phyloP scores from a whole-genome alignment of 805 yeast genomes.

The Spathaspora hagerdaliae region DNA sequence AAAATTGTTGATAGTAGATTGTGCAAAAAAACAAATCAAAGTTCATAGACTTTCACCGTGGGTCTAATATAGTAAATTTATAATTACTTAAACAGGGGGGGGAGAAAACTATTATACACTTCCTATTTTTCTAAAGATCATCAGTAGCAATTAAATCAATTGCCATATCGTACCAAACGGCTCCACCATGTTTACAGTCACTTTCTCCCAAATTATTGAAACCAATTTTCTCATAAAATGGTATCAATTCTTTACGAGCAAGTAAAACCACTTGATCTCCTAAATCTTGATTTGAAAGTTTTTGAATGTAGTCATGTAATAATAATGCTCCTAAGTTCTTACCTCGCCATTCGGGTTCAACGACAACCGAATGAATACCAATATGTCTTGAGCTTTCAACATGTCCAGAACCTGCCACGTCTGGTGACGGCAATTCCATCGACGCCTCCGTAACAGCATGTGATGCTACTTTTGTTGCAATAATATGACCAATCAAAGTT shows the following conservation, averaged over 20 bases:
- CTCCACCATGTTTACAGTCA: constrained; percentile 53
- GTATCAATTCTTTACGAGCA: constrained; percentile 63
- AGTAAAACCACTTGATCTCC: constrained; percentile 75
- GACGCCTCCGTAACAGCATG: constrained; percentile 50
- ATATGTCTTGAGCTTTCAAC: constrained; percentile 68
- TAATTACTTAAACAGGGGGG: neutral
- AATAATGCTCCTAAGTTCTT: constrained; percentile 78
- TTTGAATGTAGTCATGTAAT: constrained; percentile 86
- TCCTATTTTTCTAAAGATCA: constrained; percentile 21
- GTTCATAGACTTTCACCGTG: no score
- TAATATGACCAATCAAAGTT: constrained; percentile 71
- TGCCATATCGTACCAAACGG: constrained; percentile 57
- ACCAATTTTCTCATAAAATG: constrained; percentile 80
- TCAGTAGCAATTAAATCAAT: constrained; percentile 43
- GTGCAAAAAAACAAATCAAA: no score
- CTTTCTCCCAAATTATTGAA: constrained; percentile 69
- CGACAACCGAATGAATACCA: constrained; percentile 79
- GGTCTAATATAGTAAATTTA: no score
- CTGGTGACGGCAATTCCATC: constrained; percentile 62
- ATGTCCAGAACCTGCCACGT: constrained; percentile 51
- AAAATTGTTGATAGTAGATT: no score
- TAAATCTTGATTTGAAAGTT: constrained; percentile 79
- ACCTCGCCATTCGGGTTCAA: constrained; percentile 75
- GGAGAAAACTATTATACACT: neutral
- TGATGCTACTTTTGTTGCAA: constrained; percentile 66